These are phyloP conservation scores for Kwoniella dejecticola DNA, from an alignment of 768 basidiomycete genomes.

Conservation along the genomic window DNA sequence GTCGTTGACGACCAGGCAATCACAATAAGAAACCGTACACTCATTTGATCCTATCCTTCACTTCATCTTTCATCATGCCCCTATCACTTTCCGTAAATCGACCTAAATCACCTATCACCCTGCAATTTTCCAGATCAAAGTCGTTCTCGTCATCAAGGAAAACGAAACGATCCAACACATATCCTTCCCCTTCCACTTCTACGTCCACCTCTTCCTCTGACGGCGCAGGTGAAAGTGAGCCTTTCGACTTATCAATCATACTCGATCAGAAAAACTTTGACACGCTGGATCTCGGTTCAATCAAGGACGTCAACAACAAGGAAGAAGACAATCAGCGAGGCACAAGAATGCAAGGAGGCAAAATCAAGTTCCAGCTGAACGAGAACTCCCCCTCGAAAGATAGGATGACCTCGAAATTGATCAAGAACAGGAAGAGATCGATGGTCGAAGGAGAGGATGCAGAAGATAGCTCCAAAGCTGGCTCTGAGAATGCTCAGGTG, in stretches of 20 bases:
- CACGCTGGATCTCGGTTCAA: neutral
- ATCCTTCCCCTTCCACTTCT: neutral
- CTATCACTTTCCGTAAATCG: neutral
- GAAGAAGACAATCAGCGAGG: neutral
- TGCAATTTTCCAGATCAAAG: neutral
- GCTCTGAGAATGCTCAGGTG: neutral
- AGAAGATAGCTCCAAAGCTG: too few relatives aligned
- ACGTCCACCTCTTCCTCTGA: neutral
- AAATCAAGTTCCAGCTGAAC: constrained; percentile 5
- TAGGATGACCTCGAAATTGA: constrained; percentile 9
- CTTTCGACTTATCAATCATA: constrained; percentile 5
- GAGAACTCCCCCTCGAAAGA: neutral
- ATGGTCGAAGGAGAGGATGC: neutral
- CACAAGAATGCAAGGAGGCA: neutral
- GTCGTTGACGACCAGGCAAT: too few relatives aligned
- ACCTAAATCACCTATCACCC: neutral
- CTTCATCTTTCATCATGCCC: neutral
- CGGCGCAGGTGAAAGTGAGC: neutral
- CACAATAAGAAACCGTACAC: too few relatives aligned
- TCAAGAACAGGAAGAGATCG: neutral
- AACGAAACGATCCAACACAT: neutral
- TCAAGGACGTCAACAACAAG: neutral
- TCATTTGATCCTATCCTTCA: too few relatives aligned
- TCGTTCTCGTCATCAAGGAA: neutral
- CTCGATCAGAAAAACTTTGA: neutral